phyloP scores from a whole-genome alignment of 441 rosid species.

The Eugenia klotzschiana region DNA sequence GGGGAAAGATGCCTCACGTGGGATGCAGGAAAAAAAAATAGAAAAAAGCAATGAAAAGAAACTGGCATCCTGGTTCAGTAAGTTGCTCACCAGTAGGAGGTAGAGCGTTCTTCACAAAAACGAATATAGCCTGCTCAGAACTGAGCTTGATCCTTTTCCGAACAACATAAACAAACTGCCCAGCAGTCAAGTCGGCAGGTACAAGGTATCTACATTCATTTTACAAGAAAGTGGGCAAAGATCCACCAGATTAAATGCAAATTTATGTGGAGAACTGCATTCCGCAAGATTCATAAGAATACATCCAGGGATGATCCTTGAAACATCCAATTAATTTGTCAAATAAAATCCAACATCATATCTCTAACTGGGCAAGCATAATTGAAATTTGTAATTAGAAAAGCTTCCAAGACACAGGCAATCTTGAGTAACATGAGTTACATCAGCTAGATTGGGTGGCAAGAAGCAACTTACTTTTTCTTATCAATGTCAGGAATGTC shows the following conservation, averaged over 20 bases:
- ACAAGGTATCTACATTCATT: conserved; percentile 27
- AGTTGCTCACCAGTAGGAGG: conserved; percentile 28
- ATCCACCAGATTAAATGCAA: background rate
- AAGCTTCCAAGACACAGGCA: background rate
- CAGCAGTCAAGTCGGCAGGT: conserved; percentile 35
- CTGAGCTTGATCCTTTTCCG: conserved; percentile 43
- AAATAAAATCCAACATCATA: background rate
- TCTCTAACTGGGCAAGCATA: background rate
- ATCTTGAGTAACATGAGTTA: background rate
- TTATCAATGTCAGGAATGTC: conserved; percentile 41
- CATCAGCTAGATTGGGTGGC: background rate
- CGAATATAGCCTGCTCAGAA: conserved; percentile 39
- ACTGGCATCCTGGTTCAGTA: background rate
- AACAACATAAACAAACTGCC: conserved; percentile 40
- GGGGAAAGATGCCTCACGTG: background rate
- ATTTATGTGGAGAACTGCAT: background rate
- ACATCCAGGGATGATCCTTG: background rate
- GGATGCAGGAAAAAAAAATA: background rate
- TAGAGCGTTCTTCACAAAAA: conserved; percentile 28
- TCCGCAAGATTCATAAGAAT: background rate
- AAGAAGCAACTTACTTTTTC: conserved; percentile 24
- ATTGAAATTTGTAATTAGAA: background rate
- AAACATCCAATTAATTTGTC: background rate
- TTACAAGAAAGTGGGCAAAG: background rate
- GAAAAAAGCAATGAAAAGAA: background rate